phyloP scores from a whole-genome alignment of 2,329 filamentous ascomycete genomes.

The Claviceps quebecensis region DNA sequence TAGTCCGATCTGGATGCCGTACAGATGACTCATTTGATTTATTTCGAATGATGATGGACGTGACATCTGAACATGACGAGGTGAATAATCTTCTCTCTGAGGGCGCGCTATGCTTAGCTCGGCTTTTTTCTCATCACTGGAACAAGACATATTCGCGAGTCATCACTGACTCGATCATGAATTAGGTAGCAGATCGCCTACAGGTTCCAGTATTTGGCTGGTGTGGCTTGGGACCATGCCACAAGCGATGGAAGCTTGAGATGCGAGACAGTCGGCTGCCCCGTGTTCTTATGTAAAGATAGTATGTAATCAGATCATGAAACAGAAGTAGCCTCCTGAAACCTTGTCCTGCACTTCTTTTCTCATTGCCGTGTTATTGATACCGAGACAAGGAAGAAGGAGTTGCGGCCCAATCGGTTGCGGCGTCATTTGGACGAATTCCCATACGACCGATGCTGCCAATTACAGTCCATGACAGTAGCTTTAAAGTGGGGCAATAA shows the following conservation, averaged over 20 bases:
- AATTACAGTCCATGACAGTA: neutral
- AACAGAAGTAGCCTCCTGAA: neutral
- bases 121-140: neutral
- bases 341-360: neutral
- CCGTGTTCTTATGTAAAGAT: neutral
- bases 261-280: neutral
- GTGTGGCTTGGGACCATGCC: neutral
- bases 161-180: neutral
- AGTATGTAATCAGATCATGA: neutral
- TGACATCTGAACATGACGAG: slow-evolving; percentile 30
- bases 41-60: slow-evolving; percentile 16
- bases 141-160: neutral
- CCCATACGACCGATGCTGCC: neutral
- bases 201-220: neutral
- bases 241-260: neutral
- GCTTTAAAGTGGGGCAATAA: slow-evolving; percentile 6
- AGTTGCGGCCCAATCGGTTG: neutral
- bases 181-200: neutral
- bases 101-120: slow-evolving; percentile 1
- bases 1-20: slow-evolving; percentile 52
- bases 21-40: slow-evolving; percentile 19
- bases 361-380: neutral
- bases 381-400: neutral
- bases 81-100: slow-evolving; percentile 44
- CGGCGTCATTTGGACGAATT: neutral